phyloP scores from a whole-genome alignment of 176 grass and related monocot species.

The Aegilops tauschii region DNA sequence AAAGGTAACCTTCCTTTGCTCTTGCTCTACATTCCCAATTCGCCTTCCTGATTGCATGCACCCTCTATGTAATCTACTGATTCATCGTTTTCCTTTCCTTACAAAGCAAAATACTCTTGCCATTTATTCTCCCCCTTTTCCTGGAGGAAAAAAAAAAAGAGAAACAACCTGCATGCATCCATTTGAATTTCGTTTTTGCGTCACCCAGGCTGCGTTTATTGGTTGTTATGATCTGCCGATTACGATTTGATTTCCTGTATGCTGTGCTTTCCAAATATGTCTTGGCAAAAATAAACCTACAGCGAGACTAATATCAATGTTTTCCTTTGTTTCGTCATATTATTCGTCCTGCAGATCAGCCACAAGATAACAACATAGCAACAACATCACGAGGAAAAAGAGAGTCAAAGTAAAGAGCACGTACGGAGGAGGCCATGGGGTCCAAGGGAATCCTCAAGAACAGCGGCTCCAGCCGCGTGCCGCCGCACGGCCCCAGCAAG shows the following conservation, averaged over 20 bases:
- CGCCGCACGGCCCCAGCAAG: constrained; percentile 42
- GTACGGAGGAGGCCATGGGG: constrained; percentile 40
- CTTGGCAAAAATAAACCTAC: background rate
- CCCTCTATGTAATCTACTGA: background rate
- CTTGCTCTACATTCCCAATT: background rate
- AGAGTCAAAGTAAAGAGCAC: background rate
- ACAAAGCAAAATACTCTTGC: background rate
- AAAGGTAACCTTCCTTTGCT: background rate
- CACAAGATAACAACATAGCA: background rate
- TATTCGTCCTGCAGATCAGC: constrained; percentile 27
- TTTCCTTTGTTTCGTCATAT: background rate
- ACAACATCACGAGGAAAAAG: background rate
- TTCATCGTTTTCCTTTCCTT: background rate
- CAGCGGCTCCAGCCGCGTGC: constrained; percentile 46
- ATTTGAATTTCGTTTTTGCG: background rate
- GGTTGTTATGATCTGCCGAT: background rate
- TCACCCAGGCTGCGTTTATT: background rate
- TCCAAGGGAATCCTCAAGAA: constrained; percentile 81
- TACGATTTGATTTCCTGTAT: background rate
- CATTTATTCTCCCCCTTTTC: background rate
- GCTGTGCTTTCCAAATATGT: background rate
- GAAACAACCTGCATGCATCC: background rate
- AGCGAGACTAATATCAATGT: background rate
- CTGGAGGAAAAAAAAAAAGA: background rate
- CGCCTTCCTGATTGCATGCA: background rate